phyloP scores from a whole-genome alignment of 78 protist species.

The Polysphondylium violaceum region DNA sequence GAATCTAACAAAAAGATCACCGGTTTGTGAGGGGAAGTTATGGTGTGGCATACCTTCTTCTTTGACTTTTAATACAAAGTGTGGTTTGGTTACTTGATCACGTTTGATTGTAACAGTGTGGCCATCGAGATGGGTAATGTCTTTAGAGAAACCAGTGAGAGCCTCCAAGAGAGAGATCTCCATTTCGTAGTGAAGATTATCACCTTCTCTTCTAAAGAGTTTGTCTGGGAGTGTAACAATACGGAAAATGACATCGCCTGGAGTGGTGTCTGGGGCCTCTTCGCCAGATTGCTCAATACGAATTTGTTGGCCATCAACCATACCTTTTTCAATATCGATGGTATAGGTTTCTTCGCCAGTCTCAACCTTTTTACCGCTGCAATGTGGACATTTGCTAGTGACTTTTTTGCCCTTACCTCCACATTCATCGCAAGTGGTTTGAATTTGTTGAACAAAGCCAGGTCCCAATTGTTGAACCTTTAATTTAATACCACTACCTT shows the following conservation, averaged over 20 bases:
- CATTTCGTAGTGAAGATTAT: slow-evolving; percentile 49
- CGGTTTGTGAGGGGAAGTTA: slow-evolving; percentile 62
- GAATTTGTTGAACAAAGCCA: slow-evolving; percentile 89
- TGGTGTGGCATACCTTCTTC: slow-evolving; percentile 85
- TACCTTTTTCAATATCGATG: slow-evolving; percentile 87
- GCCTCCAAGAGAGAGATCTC: slow-evolving; percentile 78
- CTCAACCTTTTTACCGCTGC: slow-evolving; percentile 81
- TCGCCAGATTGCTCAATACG: slow-evolving; percentile 75
- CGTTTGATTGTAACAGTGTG: slow-evolving; percentile 47
- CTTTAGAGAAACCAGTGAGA: slow-evolving; percentile 70
- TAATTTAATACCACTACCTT: slow-evolving; percentile 79
- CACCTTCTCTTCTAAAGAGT: slow-evolving; percentile 54
- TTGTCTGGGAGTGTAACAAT: slow-evolving; percentile 62
- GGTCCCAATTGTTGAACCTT: slow-evolving; percentile 88
- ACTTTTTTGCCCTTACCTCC: slow-evolving; percentile 88
- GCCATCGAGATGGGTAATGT: slow-evolving; percentile 60
- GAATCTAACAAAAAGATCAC: slow-evolving; percentile 64
- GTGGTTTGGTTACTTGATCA: slow-evolving; percentile 57
- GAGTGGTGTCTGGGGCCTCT: slow-evolving; percentile 78
- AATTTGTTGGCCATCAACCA: slow-evolving; percentile 73
- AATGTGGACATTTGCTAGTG: slow-evolving; percentile 68
- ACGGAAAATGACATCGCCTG: slow-evolving; percentile 89
- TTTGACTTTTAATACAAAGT: slow-evolving; percentile 18
- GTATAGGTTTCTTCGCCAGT: slow-evolving; percentile 44
- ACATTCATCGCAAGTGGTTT: slow-evolving; percentile 83